These are phyloP conservation scores for Suhomyces kunorum DNA, from an alignment of 1,139 yeast genomes.

Conservation along the genomic window DNA sequence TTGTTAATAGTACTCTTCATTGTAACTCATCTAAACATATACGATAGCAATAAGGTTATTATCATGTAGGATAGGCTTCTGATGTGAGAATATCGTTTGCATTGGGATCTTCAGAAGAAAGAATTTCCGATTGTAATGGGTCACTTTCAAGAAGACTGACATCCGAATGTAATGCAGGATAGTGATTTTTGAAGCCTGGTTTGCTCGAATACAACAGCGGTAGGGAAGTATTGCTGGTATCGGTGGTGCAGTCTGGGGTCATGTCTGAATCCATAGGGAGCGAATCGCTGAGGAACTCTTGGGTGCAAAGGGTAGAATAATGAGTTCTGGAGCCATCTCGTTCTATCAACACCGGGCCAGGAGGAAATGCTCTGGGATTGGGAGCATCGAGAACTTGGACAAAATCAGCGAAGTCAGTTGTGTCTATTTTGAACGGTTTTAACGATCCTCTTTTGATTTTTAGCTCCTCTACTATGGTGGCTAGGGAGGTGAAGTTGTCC, in stretches of 20 bases:
- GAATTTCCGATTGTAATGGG: background rate
- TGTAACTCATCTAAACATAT: background rate
- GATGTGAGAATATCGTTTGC: background rate
- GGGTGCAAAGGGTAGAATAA: background rate
- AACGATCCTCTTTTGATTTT: slow-evolving; percentile 22
- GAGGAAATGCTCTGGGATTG: background rate
- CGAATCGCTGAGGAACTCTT: background rate
- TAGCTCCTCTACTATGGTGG: slow-evolving; percentile 23
- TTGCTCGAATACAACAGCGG: background rate
- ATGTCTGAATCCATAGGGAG: background rate
- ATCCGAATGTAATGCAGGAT: background rate
- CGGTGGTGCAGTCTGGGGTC: background rate
- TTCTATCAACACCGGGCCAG: slow-evolving; percentile 13
- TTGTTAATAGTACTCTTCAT: slow-evolving; percentile 11
- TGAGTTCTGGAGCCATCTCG: background rate
- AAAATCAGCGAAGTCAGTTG: slow-evolving; percentile 11
- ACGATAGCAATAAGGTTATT: background rate
- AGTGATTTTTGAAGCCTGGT: background rate
- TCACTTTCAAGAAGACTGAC: background rate
- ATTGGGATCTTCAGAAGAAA: background rate
- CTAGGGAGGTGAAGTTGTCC: slow-evolving; percentile 26
- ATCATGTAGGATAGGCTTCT: background rate
- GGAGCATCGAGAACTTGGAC: slow-evolving; percentile 8
- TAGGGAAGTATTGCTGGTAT: background rate
- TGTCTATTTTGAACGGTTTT: slow-evolving; percentile 21